These are phyloP conservation scores for Lasiodiplodia sp. DNA, from an alignment of 2,329 filamentous ascomycete genomes.

Conservation along the genomic window DNA sequence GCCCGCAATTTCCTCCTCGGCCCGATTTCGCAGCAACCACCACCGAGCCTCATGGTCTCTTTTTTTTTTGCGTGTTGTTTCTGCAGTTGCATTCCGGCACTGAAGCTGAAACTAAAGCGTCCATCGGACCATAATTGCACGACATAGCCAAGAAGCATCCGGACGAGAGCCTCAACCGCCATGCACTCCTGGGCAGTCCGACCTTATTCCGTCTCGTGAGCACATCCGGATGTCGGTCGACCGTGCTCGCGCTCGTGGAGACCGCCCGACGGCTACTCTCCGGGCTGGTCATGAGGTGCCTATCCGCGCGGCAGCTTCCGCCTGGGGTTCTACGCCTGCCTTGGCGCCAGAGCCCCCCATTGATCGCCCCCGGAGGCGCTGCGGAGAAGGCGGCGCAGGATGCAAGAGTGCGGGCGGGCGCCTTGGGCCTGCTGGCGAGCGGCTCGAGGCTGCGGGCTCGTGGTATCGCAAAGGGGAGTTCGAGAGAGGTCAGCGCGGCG, in stretches of 20 bases:
- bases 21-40: constrained; percentile 3
- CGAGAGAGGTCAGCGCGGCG: background rate
- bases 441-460: too few relatives aligned
- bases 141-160: too few relatives aligned
- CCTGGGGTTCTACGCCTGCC: background rate
- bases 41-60: background rate
- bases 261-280: background rate
- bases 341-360: background rate
- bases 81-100: too few relatives aligned
- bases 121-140: too few relatives aligned
- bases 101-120: too few relatives aligned
- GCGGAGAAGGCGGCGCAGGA: background rate
- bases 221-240: background rate
- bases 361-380: background rate
- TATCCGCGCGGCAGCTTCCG: background rate
- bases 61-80: too few relatives aligned
- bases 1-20: constrained; percentile 7
- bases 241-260: background rate
- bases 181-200: too few relatives aligned
- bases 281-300: background rate
- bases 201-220: background rate
- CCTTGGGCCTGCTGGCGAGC: background rate
- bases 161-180: too few relatives aligned
- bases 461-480: background rate
- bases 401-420: background rate